Conservation (phyloP, 768 basidiomycete species). For the Mycena venus region DNA sequence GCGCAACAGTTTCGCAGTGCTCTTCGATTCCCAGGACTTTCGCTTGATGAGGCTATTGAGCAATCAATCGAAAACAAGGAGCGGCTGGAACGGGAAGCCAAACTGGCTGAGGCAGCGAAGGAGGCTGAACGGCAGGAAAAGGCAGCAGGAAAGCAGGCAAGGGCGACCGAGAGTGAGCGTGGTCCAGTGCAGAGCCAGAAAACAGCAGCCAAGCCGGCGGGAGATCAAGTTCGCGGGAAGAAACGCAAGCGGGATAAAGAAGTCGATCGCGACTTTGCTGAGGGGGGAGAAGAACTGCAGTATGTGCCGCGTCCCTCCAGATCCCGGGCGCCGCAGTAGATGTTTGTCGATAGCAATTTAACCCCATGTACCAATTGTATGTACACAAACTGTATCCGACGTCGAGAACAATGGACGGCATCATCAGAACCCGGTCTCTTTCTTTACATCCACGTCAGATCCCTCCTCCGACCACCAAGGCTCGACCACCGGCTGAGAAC, state of each 20-base stretch:
- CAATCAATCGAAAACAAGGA: neutral
- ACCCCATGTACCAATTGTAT: neutral
- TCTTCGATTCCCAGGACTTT: neutral
- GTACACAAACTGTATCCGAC: neutral
- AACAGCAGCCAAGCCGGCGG: neutral
- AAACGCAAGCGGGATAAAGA: neutral
- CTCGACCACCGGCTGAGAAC: neutral
- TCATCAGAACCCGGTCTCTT: neutral
- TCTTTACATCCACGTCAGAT: neutral
- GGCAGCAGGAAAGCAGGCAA: neutral
- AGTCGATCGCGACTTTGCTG: neutral
- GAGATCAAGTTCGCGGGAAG: neutral
- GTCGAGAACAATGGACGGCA: neutral
- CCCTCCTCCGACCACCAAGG: neutral
- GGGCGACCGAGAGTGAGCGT: neutral
- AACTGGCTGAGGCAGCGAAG: neutral
- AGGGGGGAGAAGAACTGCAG: neutral
- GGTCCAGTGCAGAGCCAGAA: neutral
- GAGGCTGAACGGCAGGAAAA: neutral
- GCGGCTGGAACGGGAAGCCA: neutral
- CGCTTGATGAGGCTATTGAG: neutral
- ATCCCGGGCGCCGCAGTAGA: neutral
- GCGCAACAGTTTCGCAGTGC: neutral
- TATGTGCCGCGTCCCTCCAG: neutral
- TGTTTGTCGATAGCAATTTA: neutral